phyloP scores from a whole-genome alignment of 257 asterid species.

The Eustoma russellianum region DNA sequence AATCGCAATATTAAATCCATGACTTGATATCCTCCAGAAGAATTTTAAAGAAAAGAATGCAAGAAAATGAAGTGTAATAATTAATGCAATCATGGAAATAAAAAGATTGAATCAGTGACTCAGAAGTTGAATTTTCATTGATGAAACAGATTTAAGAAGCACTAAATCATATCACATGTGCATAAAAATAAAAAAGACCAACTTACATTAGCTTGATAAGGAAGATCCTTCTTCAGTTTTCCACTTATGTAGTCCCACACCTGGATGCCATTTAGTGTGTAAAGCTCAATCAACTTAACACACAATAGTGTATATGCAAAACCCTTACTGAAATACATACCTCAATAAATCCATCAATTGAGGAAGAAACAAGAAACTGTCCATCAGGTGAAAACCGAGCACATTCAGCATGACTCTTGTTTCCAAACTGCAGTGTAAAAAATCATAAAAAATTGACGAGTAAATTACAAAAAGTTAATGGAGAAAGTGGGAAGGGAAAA shows the following conservation, averaged over 20 bases:
- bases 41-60: no score
- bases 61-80: no score
- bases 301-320: constrained; percentile 6
- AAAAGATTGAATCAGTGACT: no score
- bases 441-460: no score
- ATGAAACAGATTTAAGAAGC: constrained; percentile 1
- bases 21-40: no score
- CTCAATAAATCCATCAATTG: constrained; percentile 96
- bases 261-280: no score
- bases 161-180: not conserved
- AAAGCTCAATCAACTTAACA: constrained; percentile 14
- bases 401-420: constrained; percentile 86
- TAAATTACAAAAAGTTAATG: no score
- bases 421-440: constrained; percentile 68
- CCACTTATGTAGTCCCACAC: constrained; percentile 98
- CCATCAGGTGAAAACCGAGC: constrained; percentile 98
- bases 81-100: no score
- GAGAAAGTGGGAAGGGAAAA: not conserved
- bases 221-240: constrained; percentile 94
- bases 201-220: constrained; percentile 96
- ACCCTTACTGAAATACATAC: constrained; percentile 24
- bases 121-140: no score
- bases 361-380: constrained; percentile 91
- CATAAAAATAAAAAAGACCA: constrained; percentile 2
- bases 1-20: no score